These are phyloP conservation scores for Marchantia polymorpha DNA, from an alignment of 225 moss, liverwort and hornwort species.

Conservation along the genomic window DNA sequence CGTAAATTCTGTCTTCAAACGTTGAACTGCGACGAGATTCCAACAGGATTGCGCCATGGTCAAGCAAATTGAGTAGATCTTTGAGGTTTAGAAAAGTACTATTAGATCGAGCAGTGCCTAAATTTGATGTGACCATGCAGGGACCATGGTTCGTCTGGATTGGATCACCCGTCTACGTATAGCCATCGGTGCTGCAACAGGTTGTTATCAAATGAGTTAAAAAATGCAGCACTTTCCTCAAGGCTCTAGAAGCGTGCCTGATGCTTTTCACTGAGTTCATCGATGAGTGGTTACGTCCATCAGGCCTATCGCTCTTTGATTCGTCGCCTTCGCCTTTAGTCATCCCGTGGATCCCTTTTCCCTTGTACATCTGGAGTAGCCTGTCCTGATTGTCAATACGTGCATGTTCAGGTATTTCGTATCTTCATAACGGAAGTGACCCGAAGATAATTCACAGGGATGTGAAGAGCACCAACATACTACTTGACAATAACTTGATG, in stretches of 20 bases:
- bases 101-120: not conserved
- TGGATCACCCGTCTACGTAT: constrained; percentile 40
- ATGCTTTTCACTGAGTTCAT: not conserved
- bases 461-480: constrained; percentile 67
- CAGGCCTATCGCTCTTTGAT: not conserved
- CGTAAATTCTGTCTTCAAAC: not conserved
- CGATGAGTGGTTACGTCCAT: not conserved
- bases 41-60: not conserved
- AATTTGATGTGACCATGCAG: constrained; percentile 21
- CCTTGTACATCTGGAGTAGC: not conserved
- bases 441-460: constrained; percentile 62
- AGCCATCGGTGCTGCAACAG: constrained; percentile 67
- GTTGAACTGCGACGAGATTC: not conserved
- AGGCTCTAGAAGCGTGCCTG: not conserved
- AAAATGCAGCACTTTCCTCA: not conserved
- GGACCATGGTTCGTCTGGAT: constrained; percentile 12
- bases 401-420: constrained; percentile 44
- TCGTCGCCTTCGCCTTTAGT: not conserved
- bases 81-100: not conserved
- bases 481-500: constrained; percentile 48
- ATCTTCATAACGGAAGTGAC: constrained; percentile 54
- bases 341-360: no score
- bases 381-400: no score
- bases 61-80: not conserved
- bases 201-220: constrained; percentile 17